Percentiles rank a stretch among this genome's conserved stretches.
Evolutionary conservation across 1,284 basidiomycete genomes (phyloP).

Genomic region (Moesziomyces globuligerus): DNA sequence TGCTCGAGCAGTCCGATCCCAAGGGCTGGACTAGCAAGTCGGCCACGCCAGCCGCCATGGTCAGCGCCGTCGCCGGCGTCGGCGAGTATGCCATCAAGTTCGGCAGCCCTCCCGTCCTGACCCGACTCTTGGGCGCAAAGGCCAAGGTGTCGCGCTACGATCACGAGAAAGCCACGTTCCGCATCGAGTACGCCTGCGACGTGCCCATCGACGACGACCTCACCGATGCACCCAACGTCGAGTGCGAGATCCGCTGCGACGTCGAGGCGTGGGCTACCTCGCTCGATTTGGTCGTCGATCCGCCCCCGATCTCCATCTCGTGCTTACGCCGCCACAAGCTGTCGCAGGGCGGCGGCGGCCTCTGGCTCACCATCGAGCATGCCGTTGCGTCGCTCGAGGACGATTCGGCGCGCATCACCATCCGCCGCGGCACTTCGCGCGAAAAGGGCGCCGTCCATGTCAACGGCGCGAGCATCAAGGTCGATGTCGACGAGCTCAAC

Average conservation of each 20-base stretch:
- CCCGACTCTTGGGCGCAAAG: constrained; percentile 82
- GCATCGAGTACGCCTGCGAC: constrained; percentile 81
- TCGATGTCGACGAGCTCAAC: constrained; percentile 90
- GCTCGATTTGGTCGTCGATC: constrained; percentile 90
- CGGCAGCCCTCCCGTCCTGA: constrained; percentile 89
- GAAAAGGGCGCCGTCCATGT: constrained; percentile 85
- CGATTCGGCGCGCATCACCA: constrained; percentile 74
- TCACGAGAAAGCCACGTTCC: constrained; percentile 82
- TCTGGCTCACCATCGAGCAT: constrained; percentile 96
- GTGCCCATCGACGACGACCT: constrained; percentile 19
- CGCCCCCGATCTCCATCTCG: constrained; percentile 85
- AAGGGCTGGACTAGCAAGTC: constrained; percentile 97
- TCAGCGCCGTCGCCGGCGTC: constrained; percentile 78
- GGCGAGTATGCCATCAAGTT: constrained; percentile 92
- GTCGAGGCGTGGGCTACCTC: constrained; percentile 88
- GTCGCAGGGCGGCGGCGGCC: constrained; percentile 85
- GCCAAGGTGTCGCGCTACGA: constrained; percentile 82
- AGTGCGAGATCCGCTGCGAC: constrained; percentile 94
- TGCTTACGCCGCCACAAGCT: constrained; percentile 88
- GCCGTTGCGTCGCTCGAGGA: constrained; percentile 80
- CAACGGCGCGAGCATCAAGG: constrained; percentile 84
- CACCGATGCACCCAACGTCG: constrained; percentile 73
- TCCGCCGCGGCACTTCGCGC: constrained; percentile 75
- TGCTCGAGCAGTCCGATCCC: constrained; percentile 96
- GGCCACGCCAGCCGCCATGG: constrained; percentile 87